Conservation (phyloP, 805 yeast species). For the Pichia ethanolica region DNA sequence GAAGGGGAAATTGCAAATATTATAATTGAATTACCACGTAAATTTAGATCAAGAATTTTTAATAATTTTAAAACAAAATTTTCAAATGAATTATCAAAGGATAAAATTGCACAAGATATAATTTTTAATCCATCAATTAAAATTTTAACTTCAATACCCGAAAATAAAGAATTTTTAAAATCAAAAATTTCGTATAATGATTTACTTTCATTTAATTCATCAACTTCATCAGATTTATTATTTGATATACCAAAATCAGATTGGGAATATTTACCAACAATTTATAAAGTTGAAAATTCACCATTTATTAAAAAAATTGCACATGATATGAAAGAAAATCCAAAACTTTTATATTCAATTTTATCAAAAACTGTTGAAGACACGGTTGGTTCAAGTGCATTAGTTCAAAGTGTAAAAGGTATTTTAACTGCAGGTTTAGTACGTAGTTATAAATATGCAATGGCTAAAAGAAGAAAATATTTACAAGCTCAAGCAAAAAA, state of each 20-base stretch:
- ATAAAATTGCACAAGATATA: slow-evolving; percentile 23
- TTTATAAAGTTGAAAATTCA: slow-evolving; percentile 10
- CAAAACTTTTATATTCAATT: background rate
- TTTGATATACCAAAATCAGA: slow-evolving; percentile 23
- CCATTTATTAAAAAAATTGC: background rate
- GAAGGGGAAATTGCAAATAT: slow-evolving; percentile 32
- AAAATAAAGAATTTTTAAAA: too few relatives aligned
- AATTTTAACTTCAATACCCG: slow-evolving; percentile 8
- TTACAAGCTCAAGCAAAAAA: slow-evolving; percentile 3
- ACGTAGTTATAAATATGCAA: slow-evolving; percentile 66
- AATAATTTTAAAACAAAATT: slow-evolving; percentile 17
- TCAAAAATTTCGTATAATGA: background rate
- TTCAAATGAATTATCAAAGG: slow-evolving; percentile 20
- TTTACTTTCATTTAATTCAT: slow-evolving; percentile 6
- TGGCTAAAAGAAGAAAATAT: slow-evolving; percentile 53
- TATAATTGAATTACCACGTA: slow-evolving; percentile 43
- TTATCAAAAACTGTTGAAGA: slow-evolving; percentile 33
- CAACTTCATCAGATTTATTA: slow-evolving; percentile 16
- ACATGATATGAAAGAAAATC: background rate
- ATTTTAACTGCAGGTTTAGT: slow-evolving; percentile 76
- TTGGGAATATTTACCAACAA: slow-evolving; percentile 28
- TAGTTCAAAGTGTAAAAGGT: slow-evolving; percentile 75
- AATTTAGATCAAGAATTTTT: slow-evolving; percentile 38
- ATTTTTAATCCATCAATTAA: slow-evolving; percentile 7
- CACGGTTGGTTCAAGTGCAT: slow-evolving; percentile 63